A percentile compares a stretch with the other conserved stretches of the same genome.
Conservation (phyloP, 345 rosid genomes). For the Camelina neglecta region DNA sequence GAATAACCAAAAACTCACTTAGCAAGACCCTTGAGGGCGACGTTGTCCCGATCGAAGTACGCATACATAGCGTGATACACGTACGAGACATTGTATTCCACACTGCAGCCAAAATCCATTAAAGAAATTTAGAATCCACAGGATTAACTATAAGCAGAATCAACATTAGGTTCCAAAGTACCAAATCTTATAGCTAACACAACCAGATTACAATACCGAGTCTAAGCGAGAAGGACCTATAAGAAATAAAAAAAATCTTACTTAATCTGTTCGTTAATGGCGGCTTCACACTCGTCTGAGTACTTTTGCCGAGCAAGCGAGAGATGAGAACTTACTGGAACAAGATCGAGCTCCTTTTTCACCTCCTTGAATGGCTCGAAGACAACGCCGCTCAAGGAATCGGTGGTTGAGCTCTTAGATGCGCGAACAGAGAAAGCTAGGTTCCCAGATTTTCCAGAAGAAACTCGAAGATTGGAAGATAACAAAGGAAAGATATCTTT, state of each 20-base stretch:
- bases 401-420: conserved; percentile 30
- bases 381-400: conserved; percentile 58
- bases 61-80: conserved; percentile 93
- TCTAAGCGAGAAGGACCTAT: neutral
- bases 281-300: conserved; percentile 71
- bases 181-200: conserved; percentile 22
- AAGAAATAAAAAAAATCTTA: conserved; percentile 35
- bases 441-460: conserved; percentile 37
- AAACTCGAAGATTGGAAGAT: conserved; percentile 45
- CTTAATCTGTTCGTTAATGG: conserved; percentile 94
- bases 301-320: conserved; percentile 88
- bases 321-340: conserved; percentile 65
- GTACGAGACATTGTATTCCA: conserved; percentile 91
- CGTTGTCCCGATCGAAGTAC: conserved; percentile 86
- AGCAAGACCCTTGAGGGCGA: conserved; percentile 91
- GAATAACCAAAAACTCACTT: conserved; percentile 56
- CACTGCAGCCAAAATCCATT: conserved; percentile 49
- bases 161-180: conserved; percentile 9
- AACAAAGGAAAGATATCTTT: conserved; percentile 36
- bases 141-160: conserved; percentile 1
- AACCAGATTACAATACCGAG: conserved; percentile 1
- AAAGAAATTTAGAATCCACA: neutral
- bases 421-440: conserved; percentile 41
- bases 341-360: conserved; percentile 89
- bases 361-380: conserved; percentile 93